phyloP scores from a whole-genome alignment of 164 flowering plant genomes.

The Stephania yunnanensis region DNA sequence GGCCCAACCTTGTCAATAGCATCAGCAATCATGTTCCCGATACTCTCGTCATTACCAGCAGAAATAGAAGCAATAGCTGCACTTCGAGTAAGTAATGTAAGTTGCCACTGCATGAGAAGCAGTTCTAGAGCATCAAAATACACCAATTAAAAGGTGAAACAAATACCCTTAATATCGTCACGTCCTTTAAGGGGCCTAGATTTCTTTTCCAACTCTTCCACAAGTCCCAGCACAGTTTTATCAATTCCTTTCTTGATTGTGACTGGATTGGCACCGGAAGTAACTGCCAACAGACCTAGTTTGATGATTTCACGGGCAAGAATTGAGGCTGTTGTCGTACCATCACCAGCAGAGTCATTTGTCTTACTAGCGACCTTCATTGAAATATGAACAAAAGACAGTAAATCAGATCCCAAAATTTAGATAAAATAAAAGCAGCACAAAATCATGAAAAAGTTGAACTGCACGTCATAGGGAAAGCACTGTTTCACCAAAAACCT shows the following conservation, averaged over 20 bases:
- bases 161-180: slow-evolving; percentile 86
- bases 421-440: neutral
- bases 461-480: too few species aligned
- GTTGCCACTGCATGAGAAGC: neutral
- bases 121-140: neutral
- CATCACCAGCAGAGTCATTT: slow-evolving; percentile 99
- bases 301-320: slow-evolving; percentile 96
- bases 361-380: slow-evolving; percentile 93
- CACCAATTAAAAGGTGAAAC: neutral
- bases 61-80: slow-evolving; percentile 93
- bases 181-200: slow-evolving; percentile 86
- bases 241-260: slow-evolving; percentile 89
- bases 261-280: slow-evolving; percentile 98
- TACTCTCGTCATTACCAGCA: slow-evolving; percentile 88
- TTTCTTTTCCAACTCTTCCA: slow-evolving; percentile 77
- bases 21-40: slow-evolving; percentile 96
- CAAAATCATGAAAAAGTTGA: neutral
- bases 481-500: too few species aligned
- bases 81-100: neutral
- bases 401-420: neutral
- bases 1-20: slow-evolving; percentile 99
- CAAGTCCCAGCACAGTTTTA: slow-evolving; percentile 62
- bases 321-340: slow-evolving; percentile 93
- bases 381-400: neutral
- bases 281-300: slow-evolving; percentile 75